phyloP scores from a whole-genome alignment of 305 asterid genomes.

The Solanum hybrid region DNA sequence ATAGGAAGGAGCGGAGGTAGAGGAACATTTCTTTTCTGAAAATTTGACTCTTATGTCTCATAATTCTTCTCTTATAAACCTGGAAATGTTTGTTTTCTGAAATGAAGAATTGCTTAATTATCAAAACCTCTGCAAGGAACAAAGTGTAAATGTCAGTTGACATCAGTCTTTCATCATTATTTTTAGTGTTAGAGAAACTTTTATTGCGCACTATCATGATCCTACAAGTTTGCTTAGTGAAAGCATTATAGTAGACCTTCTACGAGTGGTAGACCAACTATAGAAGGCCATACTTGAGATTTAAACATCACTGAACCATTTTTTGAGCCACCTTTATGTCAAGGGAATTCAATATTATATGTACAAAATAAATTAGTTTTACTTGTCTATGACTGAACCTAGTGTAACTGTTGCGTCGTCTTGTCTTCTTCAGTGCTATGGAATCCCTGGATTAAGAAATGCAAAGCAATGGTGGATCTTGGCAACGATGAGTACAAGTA shows the following conservation, averaged over 20 bases:
- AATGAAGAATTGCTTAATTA: neutral
- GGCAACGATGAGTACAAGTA: constrained; percentile 83
- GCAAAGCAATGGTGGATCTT: constrained; percentile 74
- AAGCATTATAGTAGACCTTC: neutral
- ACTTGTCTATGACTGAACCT: neutral
- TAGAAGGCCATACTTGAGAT: neutral
- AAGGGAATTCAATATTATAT: neutral
- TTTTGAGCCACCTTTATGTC: neutral
- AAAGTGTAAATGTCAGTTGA: neutral
- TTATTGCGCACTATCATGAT: neutral
- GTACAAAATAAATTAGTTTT: neutral
- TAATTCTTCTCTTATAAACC: neutral
- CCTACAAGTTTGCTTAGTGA: neutral
- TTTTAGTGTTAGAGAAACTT: neutral
- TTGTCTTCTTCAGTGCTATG: constrained; percentile 50
- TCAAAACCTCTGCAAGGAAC: neutral
- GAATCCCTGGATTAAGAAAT: constrained; percentile 95
- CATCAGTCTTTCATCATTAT: neutral
- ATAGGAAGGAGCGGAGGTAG: neutral
- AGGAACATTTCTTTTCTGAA: neutral
- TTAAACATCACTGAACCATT: neutral
- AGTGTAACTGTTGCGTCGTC: neutral
- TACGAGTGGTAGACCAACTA: neutral
- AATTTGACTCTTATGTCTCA: neutral
- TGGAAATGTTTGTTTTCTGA: neutral